Percentiles rank a stretch among this genome's conserved stretches.
Evolutionary conservation across 2,329 filamentous ascomycete genomes (phyloP).

Genomic region (Penicillium sp.): DNA sequence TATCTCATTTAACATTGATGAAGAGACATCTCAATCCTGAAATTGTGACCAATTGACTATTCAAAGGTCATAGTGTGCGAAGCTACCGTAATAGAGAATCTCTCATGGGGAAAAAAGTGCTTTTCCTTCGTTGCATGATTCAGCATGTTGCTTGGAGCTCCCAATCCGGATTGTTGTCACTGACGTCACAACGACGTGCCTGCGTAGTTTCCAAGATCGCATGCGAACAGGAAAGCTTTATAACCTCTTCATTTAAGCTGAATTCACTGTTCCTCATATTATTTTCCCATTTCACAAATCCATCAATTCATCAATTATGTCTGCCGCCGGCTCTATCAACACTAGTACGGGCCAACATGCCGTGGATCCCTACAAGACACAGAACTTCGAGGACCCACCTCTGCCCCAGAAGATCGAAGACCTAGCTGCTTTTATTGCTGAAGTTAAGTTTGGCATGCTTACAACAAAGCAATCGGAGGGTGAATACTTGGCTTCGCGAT

Average conservation of each 20-base stretch:
- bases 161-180: conserved; percentile 20
- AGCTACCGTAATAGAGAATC: too few relatives aligned
- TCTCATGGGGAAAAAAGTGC: too few relatives aligned
- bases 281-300: not conserved
- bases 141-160: too few relatives aligned
- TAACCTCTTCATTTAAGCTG: not conserved
- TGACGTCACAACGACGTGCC: conserved; percentile 29
- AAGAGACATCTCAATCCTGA: not conserved
- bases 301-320: conserved; percentile 23
- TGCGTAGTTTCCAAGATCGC: conserved; percentile 9
- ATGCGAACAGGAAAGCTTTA: not conserved
- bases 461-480: conserved; percentile 67
- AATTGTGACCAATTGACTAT: not conserved
- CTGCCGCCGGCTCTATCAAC: conserved; percentile 49
- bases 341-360: conserved; percentile 62
- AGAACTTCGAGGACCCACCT: conserved; percentile 70
- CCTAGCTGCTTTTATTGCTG: conserved; percentile 68
- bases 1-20: not conserved
- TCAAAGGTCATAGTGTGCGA: not conserved
- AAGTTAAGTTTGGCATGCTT: conserved; percentile 85
- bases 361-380: conserved; percentile 77
- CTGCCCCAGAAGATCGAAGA: conserved; percentile 76
- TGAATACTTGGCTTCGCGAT: conserved; percentile 73
- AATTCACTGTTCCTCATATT: not conserved
- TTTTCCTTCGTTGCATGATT: not conserved